These are phyloP conservation scores for Phaeolepiota aurea DNA, from an alignment of 768 basidiomycete genomes.

Conservation along the genomic window DNA sequence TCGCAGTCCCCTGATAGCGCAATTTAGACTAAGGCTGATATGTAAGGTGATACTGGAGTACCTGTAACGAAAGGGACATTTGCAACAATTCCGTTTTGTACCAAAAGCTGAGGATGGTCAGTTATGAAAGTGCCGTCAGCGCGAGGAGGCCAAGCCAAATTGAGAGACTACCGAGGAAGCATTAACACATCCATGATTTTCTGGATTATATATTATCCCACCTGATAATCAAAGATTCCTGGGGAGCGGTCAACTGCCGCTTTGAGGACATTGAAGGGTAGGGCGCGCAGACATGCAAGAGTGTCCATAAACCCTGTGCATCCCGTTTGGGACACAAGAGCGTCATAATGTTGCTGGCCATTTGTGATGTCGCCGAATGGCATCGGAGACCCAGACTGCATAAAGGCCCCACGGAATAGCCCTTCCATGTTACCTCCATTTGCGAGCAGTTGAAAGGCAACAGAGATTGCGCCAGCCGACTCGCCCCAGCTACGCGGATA, in stretches of 20 bases:
- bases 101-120: conserved; percentile 31
- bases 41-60: conserved; percentile 4
- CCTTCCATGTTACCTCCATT: conserved; percentile 27
- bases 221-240: conserved; percentile 16
- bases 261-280: conserved; percentile 20
- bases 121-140: conserved; percentile 42
- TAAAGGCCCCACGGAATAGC: conserved; percentile 34
- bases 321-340: conserved; percentile 25
- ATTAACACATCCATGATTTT: conserved; percentile 16
- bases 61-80: conserved; percentile 42
- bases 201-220: conserved; percentile 29
- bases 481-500: conserved; percentile 40
- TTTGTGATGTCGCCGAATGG: conserved; percentile 18
- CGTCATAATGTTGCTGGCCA: conserved; percentile 31
- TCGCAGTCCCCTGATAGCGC: conserved; percentile 38
- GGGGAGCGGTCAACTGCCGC: conserved; percentile 20
- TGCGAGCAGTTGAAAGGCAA: conserved; percentile 31
- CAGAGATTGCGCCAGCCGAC: conserved; percentile 45
- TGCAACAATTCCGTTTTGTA: conserved; percentile 34
- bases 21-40: neutral
- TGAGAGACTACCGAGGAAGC: conserved; percentile 25
- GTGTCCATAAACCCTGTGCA: conserved; percentile 26
- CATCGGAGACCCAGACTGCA: conserved; percentile 33
- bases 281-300: conserved; percentile 31
- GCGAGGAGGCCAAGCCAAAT: conserved; percentile 39